These are phyloP conservation scores for Nemania sp. DNA, from an alignment of 2,329 filamentous ascomycete species.

Conservation along the genomic window DNA sequence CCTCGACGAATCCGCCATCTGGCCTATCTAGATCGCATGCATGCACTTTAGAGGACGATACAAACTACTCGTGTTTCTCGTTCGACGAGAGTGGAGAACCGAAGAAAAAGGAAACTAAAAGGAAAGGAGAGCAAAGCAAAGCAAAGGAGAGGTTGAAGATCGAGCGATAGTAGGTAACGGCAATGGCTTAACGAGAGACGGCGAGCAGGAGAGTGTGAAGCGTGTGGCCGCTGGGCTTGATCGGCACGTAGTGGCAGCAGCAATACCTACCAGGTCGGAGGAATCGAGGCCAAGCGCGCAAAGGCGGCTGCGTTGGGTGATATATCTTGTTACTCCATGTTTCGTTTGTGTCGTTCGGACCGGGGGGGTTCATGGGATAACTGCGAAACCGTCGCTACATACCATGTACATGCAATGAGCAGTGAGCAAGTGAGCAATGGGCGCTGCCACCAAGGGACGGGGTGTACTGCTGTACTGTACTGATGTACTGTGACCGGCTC, in stretches of 20 bases:
- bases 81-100: slow-evolving; percentile 6
- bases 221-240: slow-evolving; percentile 23
- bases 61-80: not conserved
- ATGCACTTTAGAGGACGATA: slow-evolving; percentile 14
- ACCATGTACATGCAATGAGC: too few relatives aligned
- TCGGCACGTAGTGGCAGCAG: slow-evolving; percentile 23
- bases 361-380: slow-evolving; percentile 29
- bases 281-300: slow-evolving; percentile 44
- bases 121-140: not conserved
- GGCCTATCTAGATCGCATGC: slow-evolving; percentile 17
- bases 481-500: slow-evolving; percentile 1
- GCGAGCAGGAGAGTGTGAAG: slow-evolving; percentile 31
- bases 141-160: slow-evolving; percentile 1
- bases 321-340: slow-evolving; percentile 41
- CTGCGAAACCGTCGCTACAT: slow-evolving; percentile 24
- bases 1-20: slow-evolving; percentile 51
- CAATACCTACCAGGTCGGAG: slow-evolving; percentile 30
- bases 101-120: not conserved
- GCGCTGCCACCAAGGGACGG: not conserved
- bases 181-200: slow-evolving; percentile 33
- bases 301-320: slow-evolving; percentile 45
- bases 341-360: slow-evolving; percentile 33
- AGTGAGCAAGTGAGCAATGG: not conserved
- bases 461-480: not conserved
- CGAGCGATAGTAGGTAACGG: not conserved